phyloP scores from a whole-genome alignment of 805 yeast genomes.

The Metschnikowia cubensis region DNA sequence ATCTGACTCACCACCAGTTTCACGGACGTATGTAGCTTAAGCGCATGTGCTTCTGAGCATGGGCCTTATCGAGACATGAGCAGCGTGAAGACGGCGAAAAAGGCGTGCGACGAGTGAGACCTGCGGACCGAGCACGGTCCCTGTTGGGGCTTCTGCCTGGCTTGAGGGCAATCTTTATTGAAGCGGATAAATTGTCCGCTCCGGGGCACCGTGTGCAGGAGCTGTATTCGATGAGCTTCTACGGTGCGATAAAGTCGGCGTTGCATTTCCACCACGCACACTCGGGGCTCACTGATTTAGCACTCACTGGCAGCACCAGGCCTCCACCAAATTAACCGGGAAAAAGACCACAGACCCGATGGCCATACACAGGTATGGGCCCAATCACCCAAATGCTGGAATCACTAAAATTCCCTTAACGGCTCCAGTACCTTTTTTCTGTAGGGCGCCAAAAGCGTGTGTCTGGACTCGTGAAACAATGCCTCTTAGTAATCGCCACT shows the following conservation, averaged over 20 bases:
- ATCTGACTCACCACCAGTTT: not conserved
- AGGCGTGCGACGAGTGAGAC: no score
- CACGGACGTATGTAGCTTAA: not conserved
- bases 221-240: not conserved
- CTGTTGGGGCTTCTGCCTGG: no score
- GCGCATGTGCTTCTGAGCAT: no score
- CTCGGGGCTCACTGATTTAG: not conserved
- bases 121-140: no score
- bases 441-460: not conserved
- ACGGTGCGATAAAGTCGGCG: not conserved
- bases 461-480: not conserved
- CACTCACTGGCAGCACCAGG: not conserved
- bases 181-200: conserved; percentile 2
- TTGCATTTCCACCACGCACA: conserved; percentile 1
- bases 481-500: not conserved
- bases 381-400: no score
- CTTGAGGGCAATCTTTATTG: not conserved
- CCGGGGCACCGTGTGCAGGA: not conserved
- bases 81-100: no score
- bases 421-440: no score
- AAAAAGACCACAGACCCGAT: no score
- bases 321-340: not conserved
- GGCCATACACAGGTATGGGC: not conserved
- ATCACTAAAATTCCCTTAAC: no score
- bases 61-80: no score